Base-by-base conservation (phyloP, 2,329 filamentous ascomycete species). In the Metarhizium anisopliae region DNA sequence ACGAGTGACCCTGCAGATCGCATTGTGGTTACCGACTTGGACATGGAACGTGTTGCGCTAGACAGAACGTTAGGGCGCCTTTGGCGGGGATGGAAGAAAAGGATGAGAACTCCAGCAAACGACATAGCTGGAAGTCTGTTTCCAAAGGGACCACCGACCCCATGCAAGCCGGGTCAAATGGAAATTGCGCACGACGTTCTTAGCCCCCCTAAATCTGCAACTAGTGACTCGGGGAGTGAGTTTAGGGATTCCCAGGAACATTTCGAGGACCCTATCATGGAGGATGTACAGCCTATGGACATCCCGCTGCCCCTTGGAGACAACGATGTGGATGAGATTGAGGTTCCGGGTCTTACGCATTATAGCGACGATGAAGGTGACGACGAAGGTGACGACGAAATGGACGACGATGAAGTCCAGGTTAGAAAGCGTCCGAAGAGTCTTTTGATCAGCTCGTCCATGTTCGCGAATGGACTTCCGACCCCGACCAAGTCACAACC, bases 21-120 rank as follows among this genome's bases (percentile, higher is more conserved):
- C 16, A 79, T 95, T 54, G 77, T 92, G n/a, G 85, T 99, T 30
- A 89, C 95, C 64, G 93, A 97, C 64, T 75, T 84, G 55, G 94
- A 99, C 67, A 90, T 96, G 79, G 94, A 97, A 67, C 90, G 92
- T 62, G 83, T 97, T 60, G 93, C 93, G 7, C 78, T 97, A 58
- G 95, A 96, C 67, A 82, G 91, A 56, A 92, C 90, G 2, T 76
- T 99, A 1, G 94, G 94, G 20, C 81, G 92, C 51, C 77, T 97
- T 47, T 99, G 94, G 94, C 84, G 94, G 63, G 88, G 89, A 30
- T 99, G 94, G 94, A 90, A 94, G 73, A 96, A 96, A 74, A 83
- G 87, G 59, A 79, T 89, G 62, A 82, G 89, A 56, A 78, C 79
- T 6, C 81, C 83, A 0, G 68, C 68, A 38, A 70, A 74, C 38